phyloP scores from a whole-genome alignment of 73 alveolate species.

The Tetrahymena elliotti region DNA sequence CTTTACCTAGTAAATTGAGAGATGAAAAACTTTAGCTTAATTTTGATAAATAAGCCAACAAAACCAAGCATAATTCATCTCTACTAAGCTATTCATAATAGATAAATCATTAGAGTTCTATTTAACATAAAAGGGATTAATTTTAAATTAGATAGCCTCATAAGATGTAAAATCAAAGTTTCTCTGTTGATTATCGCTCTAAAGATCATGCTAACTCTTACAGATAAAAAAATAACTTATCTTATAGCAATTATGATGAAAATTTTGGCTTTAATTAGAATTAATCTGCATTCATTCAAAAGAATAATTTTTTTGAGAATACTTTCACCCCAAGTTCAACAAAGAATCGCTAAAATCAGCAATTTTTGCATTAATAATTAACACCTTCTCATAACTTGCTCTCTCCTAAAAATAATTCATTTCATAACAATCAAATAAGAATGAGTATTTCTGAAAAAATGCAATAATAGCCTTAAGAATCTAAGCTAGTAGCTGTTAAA shows the following conservation, averaged over 20 bases:
- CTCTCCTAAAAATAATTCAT: neutral
- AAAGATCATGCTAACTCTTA: neutral
- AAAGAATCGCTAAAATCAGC: neutral
- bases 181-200: neutral
- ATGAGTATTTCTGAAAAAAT: neutral
- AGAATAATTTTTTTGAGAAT: neutral
- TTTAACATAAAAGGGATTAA: neutral
- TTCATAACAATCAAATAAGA: neutral
- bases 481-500: neutral
- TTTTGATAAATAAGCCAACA: neutral
- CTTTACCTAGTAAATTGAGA: neutral
- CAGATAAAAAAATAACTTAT: neutral
- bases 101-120: neutral
- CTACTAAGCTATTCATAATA: neutral
- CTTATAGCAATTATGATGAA: neutral
- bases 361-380: neutral
- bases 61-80: neutral
- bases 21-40: neutral
- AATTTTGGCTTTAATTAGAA: neutral
- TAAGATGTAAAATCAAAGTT: neutral
- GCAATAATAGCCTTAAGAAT: neutral
- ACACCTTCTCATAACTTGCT: neutral
- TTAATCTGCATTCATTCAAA: neutral
- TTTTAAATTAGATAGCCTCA: neutral
- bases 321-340: neutral